Evolutionary conservation across 139 green algal genomes (phyloP).

Genomic region (Coccomyxa sp.): DNA sequence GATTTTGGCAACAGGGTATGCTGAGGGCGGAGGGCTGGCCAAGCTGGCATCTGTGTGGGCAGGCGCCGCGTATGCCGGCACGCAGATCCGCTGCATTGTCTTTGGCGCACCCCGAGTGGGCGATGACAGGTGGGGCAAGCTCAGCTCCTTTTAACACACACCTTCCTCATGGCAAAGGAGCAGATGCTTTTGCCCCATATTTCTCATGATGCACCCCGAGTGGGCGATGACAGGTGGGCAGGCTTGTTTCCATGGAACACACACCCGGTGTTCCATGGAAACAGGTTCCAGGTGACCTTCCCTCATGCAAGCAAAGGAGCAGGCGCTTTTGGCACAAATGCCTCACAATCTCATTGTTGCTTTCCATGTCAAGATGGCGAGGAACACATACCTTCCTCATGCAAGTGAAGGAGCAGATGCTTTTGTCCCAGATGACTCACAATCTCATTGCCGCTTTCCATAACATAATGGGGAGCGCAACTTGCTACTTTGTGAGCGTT

Average conservation of each 20-base stretch:
- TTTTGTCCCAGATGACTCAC: slow-evolving; percentile 23
- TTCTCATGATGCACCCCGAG: slow-evolving; percentile 15
- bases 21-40: slow-evolving; percentile 11
- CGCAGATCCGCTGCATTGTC: slow-evolving; percentile 24
- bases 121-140: slow-evolving; percentile 3
- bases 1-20: slow-evolving; percentile 18
- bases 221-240: slow-evolving; percentile 14
- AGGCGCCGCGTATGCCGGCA: slow-evolving; percentile 11
- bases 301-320: not conserved
- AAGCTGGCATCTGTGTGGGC: slow-evolving; percentile 17
- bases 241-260: not conserved
- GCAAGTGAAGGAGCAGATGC: not conserved
- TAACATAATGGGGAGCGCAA: not conserved
- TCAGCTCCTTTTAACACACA: not conserved
- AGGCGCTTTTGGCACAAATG: slow-evolving; percentile 14
- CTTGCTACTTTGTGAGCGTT: not conserved
- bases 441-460: not conserved
- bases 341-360: slow-evolving; percentile 10
- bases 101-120: slow-evolving; percentile 22
- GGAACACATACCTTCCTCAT: not conserved
- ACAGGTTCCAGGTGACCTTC: not conserved
- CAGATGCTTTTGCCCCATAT: slow-evolving; percentile 13
- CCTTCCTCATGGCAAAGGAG: not conserved
- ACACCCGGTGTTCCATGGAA: not conserved
- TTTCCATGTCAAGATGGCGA: not conserved